Conservation (phyloP, 208 protist species). For the Zelonia costaricensis region DNA sequence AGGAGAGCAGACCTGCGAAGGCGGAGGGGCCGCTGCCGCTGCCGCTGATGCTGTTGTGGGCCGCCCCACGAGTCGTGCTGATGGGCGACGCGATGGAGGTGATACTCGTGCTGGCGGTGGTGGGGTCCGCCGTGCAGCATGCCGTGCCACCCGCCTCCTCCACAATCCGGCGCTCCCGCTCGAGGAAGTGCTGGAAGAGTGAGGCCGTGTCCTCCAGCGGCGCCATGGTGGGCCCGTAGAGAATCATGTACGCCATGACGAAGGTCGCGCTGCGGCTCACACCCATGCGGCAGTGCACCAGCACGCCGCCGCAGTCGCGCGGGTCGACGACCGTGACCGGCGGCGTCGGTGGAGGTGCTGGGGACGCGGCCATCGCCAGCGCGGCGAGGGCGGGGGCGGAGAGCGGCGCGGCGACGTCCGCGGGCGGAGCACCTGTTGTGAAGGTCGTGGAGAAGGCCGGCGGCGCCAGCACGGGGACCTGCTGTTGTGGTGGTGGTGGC, state of each 20-base stretch:
- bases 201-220: slow-evolving; percentile 17
- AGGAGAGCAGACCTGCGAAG: not conserved
- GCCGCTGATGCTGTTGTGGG: not conserved
- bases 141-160: slow-evolving; percentile 17
- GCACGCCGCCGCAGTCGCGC: slow-evolving; percentile 58
- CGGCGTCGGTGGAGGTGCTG: too few species aligned
- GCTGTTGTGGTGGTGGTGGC: not conserved
- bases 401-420: too few species aligned
- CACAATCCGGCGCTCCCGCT: slow-evolving; percentile 18
- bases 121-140: not conserved
- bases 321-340: slow-evolving; percentile 17
- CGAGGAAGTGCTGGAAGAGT: slow-evolving; percentile 23
- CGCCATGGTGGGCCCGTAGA: slow-evolving; percentile 56
- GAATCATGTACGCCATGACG: slow-evolving; percentile 80
- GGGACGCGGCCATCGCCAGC: not conserved
- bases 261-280: slow-evolving; percentile 81
- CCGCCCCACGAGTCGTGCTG: not conserved
- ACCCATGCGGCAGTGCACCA: slow-evolving; percentile 86
- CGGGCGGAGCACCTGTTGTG: too few species aligned
- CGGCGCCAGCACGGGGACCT: too few species aligned
- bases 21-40: not conserved
- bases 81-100: not conserved
- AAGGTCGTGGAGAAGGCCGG: not conserved
- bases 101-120: not conserved
- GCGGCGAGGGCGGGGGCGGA: too few species aligned